A percentile compares a stretch with the other conserved stretches of the same genome.
These are phyloP conservation scores for Meyerozyma carpophila DNA, from an alignment of 1,139 yeast genomes.

Conservation along the genomic window DNA sequence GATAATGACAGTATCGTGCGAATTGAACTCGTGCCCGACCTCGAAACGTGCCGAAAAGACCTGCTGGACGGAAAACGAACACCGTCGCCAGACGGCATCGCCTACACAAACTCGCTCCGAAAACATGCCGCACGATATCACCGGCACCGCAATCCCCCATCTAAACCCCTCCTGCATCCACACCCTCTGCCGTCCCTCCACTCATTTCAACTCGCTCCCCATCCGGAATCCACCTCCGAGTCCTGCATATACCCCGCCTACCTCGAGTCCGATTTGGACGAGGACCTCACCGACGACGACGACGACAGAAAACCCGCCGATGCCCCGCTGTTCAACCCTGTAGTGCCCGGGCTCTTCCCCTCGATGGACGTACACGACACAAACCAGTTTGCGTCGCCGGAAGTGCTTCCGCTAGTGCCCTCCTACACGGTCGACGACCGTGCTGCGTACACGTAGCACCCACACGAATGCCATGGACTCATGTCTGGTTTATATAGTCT, in stretches of 20 bases:
- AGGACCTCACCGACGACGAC: constrained; percentile 5
- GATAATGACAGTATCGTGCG: constrained; percentile 1
- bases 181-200: background rate
- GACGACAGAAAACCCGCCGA: constrained; percentile 8
- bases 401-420: constrained; percentile 28
- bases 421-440: constrained; percentile 7
- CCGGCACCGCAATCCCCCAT: background rate
- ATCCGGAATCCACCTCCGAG: background rate
- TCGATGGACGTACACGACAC: constrained; percentile 23
- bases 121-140: no score
- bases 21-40: background rate
- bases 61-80: background rate
- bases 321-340: constrained; percentile 11
- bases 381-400: constrained; percentile 20
- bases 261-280: constrained; percentile 2
- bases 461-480: background rate
- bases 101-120: no score
- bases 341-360: constrained; percentile 37
- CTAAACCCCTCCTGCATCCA: background rate
- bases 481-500: background rate
- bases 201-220: background rate
- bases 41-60: background rate
- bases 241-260: background rate
- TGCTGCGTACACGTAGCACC: background rate
- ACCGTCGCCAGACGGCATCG: background rate